phyloP scores from a whole-genome alignment of 352 stramenopile species.

The Globisporangium barbulae region DNA sequence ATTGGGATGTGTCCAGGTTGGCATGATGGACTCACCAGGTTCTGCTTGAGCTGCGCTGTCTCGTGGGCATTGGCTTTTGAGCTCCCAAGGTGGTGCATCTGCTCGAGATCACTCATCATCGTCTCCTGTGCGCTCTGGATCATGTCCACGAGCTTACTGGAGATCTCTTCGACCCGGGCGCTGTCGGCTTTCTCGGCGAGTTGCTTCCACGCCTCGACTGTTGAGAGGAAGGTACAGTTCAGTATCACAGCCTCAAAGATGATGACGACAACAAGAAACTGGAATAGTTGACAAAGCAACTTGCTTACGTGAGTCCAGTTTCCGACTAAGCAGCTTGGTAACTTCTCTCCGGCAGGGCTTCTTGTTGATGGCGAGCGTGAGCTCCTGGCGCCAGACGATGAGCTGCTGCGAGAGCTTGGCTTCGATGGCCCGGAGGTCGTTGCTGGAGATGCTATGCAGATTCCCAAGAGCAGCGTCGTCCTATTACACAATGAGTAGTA shows the following conservation, averaged over 20 bases:
- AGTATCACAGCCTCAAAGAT: background rate
- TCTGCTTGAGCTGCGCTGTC: slow-evolving; percentile 36
- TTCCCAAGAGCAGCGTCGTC: slow-evolving; percentile 16
- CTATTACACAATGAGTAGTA: background rate
- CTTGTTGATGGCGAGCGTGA: slow-evolving; percentile 17
- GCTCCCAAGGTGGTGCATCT: slow-evolving; percentile 17
- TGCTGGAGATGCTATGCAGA: slow-evolving; percentile 6
- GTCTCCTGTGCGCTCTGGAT: slow-evolving; percentile 29
- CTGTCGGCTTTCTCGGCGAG: slow-evolving; percentile 33
- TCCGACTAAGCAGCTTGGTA: slow-evolving; percentile 30
- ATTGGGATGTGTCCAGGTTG: background rate
- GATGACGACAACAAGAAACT: too few species aligned
- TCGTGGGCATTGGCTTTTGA: slow-evolving; percentile 24
- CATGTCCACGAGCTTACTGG: slow-evolving; percentile 22
- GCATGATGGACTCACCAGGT: slow-evolving; percentile 26
- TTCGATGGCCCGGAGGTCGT: slow-evolving; percentile 21
- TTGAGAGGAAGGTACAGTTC: background rate
- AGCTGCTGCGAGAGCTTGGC: slow-evolving; percentile 21
- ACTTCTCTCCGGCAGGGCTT: slow-evolving; percentile 30
- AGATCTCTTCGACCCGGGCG: slow-evolving; percentile 28
- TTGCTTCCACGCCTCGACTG: slow-evolving; percentile 40
- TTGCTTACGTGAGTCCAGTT: slow-evolving; percentile 40
- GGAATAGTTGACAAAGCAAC: too few species aligned
- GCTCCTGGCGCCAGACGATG: slow-evolving; percentile 20
- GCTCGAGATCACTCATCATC: slow-evolving; percentile 21